phyloP scores from a whole-genome alignment of 2,329 filamentous ascomycete genomes.

The Scytalidium lignicola region DNA sequence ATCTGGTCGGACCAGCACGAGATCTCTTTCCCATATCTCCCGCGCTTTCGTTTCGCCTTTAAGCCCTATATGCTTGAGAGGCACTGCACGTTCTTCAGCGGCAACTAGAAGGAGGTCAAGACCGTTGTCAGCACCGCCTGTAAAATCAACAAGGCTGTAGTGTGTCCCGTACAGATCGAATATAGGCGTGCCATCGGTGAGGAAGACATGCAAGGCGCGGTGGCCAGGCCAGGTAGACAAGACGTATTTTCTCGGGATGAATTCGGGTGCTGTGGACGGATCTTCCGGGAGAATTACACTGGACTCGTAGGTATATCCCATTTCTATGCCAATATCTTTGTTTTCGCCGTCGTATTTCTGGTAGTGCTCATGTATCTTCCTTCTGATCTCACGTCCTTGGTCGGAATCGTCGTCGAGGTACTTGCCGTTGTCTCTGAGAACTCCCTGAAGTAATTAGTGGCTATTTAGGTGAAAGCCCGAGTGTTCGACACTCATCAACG shows the following conservation, averaged over 20 bases:
- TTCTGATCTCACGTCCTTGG: no score
- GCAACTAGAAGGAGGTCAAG: not conserved
- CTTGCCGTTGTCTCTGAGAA: no score
- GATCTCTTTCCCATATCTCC: slow-evolving; percentile 1
- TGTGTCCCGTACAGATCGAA: not conserved
- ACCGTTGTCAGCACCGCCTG: not conserved
- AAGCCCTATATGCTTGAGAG: not conserved
- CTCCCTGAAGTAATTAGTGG: not conserved
- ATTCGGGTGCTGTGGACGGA: not conserved
- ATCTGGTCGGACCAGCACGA: slow-evolving; percentile 2
- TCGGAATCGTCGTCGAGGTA: no score
- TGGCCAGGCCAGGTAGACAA: slow-evolving; percentile 11
- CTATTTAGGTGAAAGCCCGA: not conserved
- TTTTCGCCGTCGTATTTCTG: slow-evolving; percentile 21
- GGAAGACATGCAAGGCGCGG: slow-evolving; percentile 11
- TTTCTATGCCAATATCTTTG: slow-evolving; percentile 23
- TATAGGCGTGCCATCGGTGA: not conserved
- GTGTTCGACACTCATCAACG: slow-evolving; percentile 20
- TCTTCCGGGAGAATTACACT: not conserved
- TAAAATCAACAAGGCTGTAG: slow-evolving; percentile 2
- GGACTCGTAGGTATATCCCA: slow-evolving; percentile 22
- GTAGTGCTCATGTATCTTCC: slow-evolving; percentile 9
- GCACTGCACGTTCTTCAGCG: not conserved
- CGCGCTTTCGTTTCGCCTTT: not conserved
- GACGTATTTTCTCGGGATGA: slow-evolving; percentile 3